Evolutionary conservation across 2,329 filamentous ascomycete genomes (phyloP), one percentile per base, ranked within the genome.

Genomic region (Diaporthe amygdali): DNA sequence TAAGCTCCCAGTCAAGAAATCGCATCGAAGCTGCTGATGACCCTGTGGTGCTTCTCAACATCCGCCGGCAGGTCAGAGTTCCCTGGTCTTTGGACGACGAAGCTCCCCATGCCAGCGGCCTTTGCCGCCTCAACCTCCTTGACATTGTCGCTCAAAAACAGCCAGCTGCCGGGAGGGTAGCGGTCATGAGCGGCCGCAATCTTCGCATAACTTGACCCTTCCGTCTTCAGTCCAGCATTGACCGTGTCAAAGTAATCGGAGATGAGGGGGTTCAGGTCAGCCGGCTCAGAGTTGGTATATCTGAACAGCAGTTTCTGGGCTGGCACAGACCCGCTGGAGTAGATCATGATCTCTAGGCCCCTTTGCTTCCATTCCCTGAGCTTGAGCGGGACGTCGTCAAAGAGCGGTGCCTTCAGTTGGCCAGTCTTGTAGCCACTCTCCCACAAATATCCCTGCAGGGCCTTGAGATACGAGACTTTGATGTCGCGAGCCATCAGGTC

Each of bases 101-200:
- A 81, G 76, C 88, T 88, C 76, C 86, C 84, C 88, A 93, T 90
- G n/a, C 90, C 91, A 14, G 90, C 88, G 70, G 81, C 82, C 73
- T 85, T 84, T 51, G 91, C 91, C 59, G 91, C 90, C 66, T 87
- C 84, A 44, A 93, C 90, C 81, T 93, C 91, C 77, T 88, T 89
- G 55, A 93, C 86, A 77, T 95, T 95, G 82, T 96, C 94, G 77
- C 93, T 96, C 72, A 96, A 83, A 79, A 96, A 96, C n/a, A 94
- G 84, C 84, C 93, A 93, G 69, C 88, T 84, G 14, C 79, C 80
- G 22, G 86, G 79, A 63, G 83, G 76, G 70, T 86, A 82, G 41
- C 85, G 82, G 20, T 88, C 79, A 54, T 84, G 78, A 68, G 84
- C 82, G 56, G 80, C 79, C 59, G 88, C 84, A 75, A 95, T 95